These are phyloP conservation scores for Purpureocillium lavendulum DNA, from an alignment of 2,329 filamentous ascomycete species.

Conservation along the genomic window DNA sequence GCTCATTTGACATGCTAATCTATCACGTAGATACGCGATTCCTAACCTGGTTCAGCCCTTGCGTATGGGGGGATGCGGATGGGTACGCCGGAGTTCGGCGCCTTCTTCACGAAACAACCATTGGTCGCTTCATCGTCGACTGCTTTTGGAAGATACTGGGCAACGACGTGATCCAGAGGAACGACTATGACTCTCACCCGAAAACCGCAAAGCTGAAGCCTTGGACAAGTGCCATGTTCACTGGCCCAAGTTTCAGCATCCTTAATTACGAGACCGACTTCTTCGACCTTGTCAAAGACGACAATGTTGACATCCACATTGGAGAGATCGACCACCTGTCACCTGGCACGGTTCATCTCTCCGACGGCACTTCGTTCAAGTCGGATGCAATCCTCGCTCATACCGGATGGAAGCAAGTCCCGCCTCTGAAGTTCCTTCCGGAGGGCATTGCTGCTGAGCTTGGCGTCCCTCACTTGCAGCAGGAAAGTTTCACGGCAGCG, in stretches of 20 bases:
- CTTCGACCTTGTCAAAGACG: constrained; percentile 44
- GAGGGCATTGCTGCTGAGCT: constrained; percentile 35
- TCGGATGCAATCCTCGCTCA: constrained; percentile 45
- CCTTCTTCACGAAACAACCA: constrained; percentile 48
- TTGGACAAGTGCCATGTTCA: constrained; percentile 42
- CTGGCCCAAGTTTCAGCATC: constrained; percentile 47
- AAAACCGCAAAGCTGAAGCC: constrained; percentile 46
- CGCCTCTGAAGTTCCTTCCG: constrained; percentile 44
- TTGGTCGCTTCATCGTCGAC: constrained; percentile 48
- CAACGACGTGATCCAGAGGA: constrained; percentile 44
- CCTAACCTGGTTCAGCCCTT: constrained; percentile 67
- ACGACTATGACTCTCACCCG: constrained; percentile 45
- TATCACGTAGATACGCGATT: constrained; percentile 54
- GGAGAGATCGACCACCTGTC: constrained; percentile 40
- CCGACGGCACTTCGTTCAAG: constrained; percentile 35
- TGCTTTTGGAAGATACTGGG: constrained; percentile 50
- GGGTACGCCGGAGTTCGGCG: constrained; percentile 45
- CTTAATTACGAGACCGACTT: constrained; percentile 51
- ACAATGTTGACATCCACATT: constrained; percentile 43
- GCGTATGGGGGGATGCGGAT: constrained; percentile 59
- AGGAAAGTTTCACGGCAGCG: constrained; percentile 5
- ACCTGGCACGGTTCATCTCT: constrained; percentile 38
- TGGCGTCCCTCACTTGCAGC: constrained; percentile 36
- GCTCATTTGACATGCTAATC: constrained; percentile 35
- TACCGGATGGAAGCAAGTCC: constrained; percentile 50